Conservation (phyloP, 148 eudicot genomes). For the Pharnaceum exiguum region DNA sequence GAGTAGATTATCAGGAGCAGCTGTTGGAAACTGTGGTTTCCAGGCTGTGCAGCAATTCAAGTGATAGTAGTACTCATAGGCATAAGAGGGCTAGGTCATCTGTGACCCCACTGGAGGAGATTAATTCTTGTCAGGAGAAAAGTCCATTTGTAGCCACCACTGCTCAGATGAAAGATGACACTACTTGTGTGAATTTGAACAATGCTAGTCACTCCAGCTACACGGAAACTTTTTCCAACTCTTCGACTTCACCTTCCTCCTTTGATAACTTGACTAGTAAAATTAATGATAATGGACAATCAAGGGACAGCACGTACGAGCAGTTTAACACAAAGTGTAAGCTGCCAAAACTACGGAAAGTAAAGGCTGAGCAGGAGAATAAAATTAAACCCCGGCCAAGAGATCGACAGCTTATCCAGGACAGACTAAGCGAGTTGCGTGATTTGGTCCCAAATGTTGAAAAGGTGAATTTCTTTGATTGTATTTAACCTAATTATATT, state of each 20-base stretch:
- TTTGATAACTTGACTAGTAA: constrained; percentile 36
- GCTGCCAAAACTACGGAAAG: constrained; percentile 26
- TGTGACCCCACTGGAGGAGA: constrained; percentile 24
- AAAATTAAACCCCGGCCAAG: constrained; percentile 59
- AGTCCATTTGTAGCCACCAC: constrained; percentile 24
- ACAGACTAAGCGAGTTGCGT: constrained; percentile 67
- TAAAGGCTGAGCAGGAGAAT: constrained; percentile 32
- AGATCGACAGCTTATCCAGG: constrained; percentile 83
- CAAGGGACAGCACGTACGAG: constrained; percentile 8
- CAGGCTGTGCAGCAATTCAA: constrained; percentile 20
- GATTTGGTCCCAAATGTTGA: constrained; percentile 63
- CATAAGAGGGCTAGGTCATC: constrained; percentile 18
- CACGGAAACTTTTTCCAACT: constrained; percentile 13
- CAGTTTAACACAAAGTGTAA: constrained; percentile 25
- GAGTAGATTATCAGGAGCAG: constrained; percentile 28
- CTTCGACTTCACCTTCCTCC: constrained; percentile 32
- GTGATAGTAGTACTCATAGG: constrained; percentile 19
- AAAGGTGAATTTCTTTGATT: constrained; percentile 34
- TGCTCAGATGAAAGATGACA: background rate
- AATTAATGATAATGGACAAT: constrained; percentile 26
- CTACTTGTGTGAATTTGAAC: constrained; percentile 7
- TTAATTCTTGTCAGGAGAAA: constrained; percentile 17
- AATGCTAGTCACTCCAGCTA: constrained; percentile 9
- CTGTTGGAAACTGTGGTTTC: constrained; percentile 40
- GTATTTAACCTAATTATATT: background rate